Conservation (phyloP, 1,139 yeast genomes). For the Candida sp. region DNA sequence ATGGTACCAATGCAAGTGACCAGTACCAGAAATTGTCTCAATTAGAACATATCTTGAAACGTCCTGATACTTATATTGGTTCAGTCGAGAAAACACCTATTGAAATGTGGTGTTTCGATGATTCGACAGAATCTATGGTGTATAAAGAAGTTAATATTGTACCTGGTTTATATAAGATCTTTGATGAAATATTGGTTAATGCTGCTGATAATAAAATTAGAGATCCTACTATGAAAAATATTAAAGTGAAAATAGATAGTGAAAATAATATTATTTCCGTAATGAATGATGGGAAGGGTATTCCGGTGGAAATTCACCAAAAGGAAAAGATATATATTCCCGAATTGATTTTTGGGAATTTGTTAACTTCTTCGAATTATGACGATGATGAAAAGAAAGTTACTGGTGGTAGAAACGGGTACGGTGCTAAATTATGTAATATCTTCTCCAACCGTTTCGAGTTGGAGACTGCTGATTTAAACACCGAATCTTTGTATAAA, state of each 20-base stretch:
- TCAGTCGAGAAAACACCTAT: constrained; percentile 81
- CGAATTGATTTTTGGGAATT: constrained; percentile 92
- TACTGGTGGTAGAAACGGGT: constrained; percentile 99
- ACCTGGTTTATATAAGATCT: constrained; percentile 94
- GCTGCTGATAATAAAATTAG: constrained; percentile 99
- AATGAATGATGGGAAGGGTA: constrained; percentile 92
- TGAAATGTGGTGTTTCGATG: constrained; percentile 85
- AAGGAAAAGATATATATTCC: constrained; percentile 95
- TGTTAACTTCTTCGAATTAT: constrained; percentile 92
- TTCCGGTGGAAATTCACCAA: constrained; percentile 90
- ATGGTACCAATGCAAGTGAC: constrained; percentile 47
- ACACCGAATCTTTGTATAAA: constrained; percentile 56
- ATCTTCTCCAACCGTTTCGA: constrained; percentile 86
- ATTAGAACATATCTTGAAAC: constrained; percentile 90
- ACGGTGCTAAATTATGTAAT: constrained; percentile 91
- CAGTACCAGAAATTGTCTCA: constrained; percentile 94
- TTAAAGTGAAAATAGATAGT: constrained; percentile 75
- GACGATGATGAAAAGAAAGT: constrained; percentile 95
- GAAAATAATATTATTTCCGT: constrained; percentile 77
- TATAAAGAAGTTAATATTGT: constrained; percentile 74
- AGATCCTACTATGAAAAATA: constrained; percentile 84
- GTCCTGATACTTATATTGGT: constrained; percentile 98
- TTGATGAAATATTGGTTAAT: constrained; percentile 95
- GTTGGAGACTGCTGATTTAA: constrained; percentile 86
- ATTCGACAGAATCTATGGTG: constrained; percentile 67